phyloP scores from a whole-genome alignment of 768 basidiomycete genomes.

The Gymnopilus dilepis region DNA sequence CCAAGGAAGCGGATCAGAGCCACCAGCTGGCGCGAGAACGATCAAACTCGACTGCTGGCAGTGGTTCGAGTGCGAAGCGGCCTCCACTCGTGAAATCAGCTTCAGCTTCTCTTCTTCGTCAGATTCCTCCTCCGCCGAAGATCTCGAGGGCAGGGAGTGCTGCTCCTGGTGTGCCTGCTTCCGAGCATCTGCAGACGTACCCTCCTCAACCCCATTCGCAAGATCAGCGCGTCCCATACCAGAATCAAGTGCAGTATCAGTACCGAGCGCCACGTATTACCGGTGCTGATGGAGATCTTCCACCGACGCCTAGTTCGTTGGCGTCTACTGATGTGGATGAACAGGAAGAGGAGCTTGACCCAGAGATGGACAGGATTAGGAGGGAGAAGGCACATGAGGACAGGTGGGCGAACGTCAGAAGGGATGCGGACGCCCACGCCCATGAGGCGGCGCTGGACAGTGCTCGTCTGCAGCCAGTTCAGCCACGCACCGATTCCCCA shows the following conservation, averaged over 20 bases:
- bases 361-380: not conserved
- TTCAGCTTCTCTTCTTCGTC: conserved; percentile 19
- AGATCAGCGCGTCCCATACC: not conserved
- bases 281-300: conserved; percentile 7
- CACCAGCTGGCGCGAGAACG: not conserved
- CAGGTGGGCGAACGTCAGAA: conserved; percentile 12
- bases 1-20: not conserved
- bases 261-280: conserved; percentile 2
- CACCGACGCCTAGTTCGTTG: conserved; percentile 17
- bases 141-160: not conserved
- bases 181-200: conserved; percentile 1
- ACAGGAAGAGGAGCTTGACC: conserved; percentile 9
- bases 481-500: not conserved
- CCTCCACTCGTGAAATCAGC: conserved; percentile 17
- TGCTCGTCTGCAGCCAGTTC: not conserved
- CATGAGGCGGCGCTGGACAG: not conserved
- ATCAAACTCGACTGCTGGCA: not conserved
- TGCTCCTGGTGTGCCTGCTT: not conserved
- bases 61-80: not conserved
- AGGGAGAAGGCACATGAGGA: conserved; percentile 13
- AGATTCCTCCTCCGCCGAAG: conserved; percentile 3
- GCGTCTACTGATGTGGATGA: conserved; percentile 9
- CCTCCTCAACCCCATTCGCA: conserved; percentile 2
- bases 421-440: not conserved
- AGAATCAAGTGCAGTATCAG: conserved; percentile 8